Evolutionary conservation across 2,329 filamentous ascomycete species (phyloP), one percentile per base, ranked within the genome.

Genomic region (Ceratocystis albifundus): DNA sequence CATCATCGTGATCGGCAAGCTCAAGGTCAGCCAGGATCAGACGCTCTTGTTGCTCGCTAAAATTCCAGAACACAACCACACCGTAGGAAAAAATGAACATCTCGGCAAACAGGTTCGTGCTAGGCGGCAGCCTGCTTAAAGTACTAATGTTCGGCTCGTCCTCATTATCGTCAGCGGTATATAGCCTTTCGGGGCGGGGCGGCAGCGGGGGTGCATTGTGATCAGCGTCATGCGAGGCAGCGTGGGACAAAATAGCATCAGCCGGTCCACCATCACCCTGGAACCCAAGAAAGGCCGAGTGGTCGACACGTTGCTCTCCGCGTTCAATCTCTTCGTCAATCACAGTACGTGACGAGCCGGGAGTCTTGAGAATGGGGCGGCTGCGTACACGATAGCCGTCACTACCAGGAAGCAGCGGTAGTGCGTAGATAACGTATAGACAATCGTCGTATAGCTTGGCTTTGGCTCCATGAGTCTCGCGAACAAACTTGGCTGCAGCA

Each of bases 371-470:
- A 28, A 96, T 88, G 0, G 94, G 94, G 72, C 92, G 90, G 73
- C 93, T 96, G 71, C 90, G 84, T 30, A 99, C 80, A 30, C 94
- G 82, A 75, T 92, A 96, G 0, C 94, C 93, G 62, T 96, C 91
- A 61, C 80, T 84, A 0, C 93, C 94, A 1, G 90, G 88, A 65
- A 97, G 80, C 17, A 99, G 78, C 4, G 94, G 94, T 36, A 96
- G 78, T 73, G 96, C 92, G 75, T 99, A 99, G 61, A 96, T 93
- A 30, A 88, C 90, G 74, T 99, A 99, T 28, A 99, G 79, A 73
- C 94, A 99, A 75, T 99, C 94, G 75, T 99, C 94, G 76, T 99
- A 99, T 4, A 97, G 81, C 76, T 99, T 99, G 15, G 93, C 96
- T 76, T 91, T 88, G 0, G 92, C 93, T 41, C 88, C 87, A 76